Conservation (phyloP, 164 flowering plant species). For the Euptelea pleiosperma region DNA sequence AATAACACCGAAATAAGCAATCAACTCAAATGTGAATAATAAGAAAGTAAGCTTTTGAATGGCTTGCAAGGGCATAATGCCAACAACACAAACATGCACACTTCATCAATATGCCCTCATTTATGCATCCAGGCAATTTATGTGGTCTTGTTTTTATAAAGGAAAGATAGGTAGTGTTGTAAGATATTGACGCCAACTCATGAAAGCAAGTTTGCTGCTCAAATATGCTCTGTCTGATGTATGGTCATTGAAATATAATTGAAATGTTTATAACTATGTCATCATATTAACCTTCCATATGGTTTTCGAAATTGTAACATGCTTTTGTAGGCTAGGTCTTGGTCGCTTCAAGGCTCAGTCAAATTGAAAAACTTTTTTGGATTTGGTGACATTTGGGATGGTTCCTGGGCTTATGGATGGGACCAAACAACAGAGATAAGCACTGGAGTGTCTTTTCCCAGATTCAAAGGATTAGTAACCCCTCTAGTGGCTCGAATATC, state of each 20-base stretch:
- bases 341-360: conserved; percentile 77
- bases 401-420: conserved; percentile 74
- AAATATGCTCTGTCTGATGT: conserved; percentile 6
- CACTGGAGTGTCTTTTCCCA: conserved; percentile 67
- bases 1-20: no score
- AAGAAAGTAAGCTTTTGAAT: no score
- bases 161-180: no score
- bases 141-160: no score
- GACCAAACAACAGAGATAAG: conserved; percentile 77
- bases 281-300: neutral
- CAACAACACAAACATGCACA: no score
- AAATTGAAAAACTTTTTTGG: conserved; percentile 81
- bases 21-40: no score
- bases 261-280: neutral
- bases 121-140: no score
- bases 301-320: conserved; percentile 11
- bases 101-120: no score
- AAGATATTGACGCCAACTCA: neutral
- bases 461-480: conserved; percentile 48
- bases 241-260: conserved; percentile 3
- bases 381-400: conserved; percentile 91
- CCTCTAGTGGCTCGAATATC: conserved; percentile 68
- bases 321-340: conserved; percentile 76
- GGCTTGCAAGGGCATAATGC: no score
- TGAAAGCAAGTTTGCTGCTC: no score